Conservation (phyloP, 352 stramenopile species). For the Pythium phragmitis region DNA sequence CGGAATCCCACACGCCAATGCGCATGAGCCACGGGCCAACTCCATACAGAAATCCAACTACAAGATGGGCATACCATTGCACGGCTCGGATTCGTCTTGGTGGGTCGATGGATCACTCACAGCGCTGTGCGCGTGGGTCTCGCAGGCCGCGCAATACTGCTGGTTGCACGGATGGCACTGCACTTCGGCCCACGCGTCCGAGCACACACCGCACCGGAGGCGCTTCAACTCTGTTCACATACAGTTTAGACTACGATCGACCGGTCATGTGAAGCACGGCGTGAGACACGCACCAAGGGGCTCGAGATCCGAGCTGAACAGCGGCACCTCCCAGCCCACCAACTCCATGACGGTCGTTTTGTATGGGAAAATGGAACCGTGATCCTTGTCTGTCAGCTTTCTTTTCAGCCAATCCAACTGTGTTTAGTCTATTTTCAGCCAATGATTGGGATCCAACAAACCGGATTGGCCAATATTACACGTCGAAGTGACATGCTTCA, state of each 20-base stretch:
- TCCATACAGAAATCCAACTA: not conserved
- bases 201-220: constrained; percentile 41
- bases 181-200: constrained; percentile 35
- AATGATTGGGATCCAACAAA: constrained; percentile 7
- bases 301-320: constrained; percentile 23
- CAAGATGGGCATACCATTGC: constrained; percentile 35
- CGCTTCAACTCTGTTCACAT: constrained; percentile 42
- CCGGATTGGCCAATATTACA: constrained; percentile 13
- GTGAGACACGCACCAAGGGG: constrained; percentile 8
- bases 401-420: constrained; percentile 6
- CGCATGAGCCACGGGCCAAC: not conserved
- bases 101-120: constrained; percentile 29
- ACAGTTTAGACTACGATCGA: not conserved
- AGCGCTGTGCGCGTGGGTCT: constrained; percentile 42
- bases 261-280: not conserved
- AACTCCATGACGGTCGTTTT: constrained; percentile 9
- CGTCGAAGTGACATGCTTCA: constrained; percentile 22
- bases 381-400: not conserved
- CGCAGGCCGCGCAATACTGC: constrained; percentile 47
- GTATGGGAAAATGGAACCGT: not conserved
- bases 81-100: constrained; percentile 39
- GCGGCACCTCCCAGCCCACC: constrained; percentile 15
- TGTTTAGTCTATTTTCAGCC: not conserved
- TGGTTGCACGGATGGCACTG: constrained; percentile 45
- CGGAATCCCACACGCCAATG: not conserved